Base-by-base conservation (phyloP, 345 rosid genomes). In the Brassica juncea region DNA sequence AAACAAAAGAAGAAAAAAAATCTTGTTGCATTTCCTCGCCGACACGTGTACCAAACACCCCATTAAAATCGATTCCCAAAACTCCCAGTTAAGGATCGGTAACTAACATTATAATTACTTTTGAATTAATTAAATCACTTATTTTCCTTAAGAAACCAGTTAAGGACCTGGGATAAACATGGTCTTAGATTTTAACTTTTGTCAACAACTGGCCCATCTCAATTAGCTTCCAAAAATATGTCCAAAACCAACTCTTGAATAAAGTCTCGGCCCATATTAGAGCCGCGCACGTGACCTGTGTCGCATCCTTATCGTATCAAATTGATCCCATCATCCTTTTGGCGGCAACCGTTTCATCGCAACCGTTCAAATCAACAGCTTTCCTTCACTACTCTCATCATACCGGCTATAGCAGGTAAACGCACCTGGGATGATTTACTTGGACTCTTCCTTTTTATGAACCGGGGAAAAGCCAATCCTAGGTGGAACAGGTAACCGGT, bases 351-450 rank as follows among this genome's bases (percentile, higher is more conserved):
- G 83, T 75, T 81, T 80, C 70, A 84, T 84, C 86, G 71, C 82
- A 66, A 84, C 86, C 86, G 84, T 79, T 77, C 52, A 83, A 80
- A 76, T 16, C 69, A 68, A 82, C 76, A 67, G 55, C 52, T 37
- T 77, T 76, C 78, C 44, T 30, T 74, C 30, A 76, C 19, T n/a
- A 32, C 31, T 70, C 21, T 64, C 62, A 39, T 19, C 44, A 21
- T 14, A 87, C 89, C 86, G 89, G 86, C 66, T 78, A 66, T 77
- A 82, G 74, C 84, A 87, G 73, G 91, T 89, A 73, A 85, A 74
- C 59, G 32, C 37, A 66, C 84, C 80, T 81, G 80, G 39, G 27
- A 34, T 54, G 27, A 34, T 54, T 30, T 5, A 10, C 31, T 68
- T 1, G 57, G 9, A 74, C 47, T 54, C 61, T 69, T 61, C 57